Evolutionary conservation across 2,329 filamentous ascomycete species (phyloP).

Genomic region (Fusarium sp.): DNA sequence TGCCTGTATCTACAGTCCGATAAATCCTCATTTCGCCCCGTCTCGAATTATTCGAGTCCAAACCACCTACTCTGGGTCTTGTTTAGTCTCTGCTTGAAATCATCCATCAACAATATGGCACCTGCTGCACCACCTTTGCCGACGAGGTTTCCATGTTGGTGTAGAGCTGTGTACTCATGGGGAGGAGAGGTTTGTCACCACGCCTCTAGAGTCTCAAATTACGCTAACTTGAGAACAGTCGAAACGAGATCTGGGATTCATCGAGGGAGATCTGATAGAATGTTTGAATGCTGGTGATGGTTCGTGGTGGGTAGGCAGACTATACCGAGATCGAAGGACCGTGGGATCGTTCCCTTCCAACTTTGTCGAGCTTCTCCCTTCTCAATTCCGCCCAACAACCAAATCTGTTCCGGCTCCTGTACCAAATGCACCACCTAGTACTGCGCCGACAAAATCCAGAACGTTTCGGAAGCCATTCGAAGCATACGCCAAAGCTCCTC

Average conservation of each 20-base stretch:
- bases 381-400: conserved; percentile 81
- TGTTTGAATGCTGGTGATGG: conserved; percentile 97
- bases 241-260: conserved; percentile 93
- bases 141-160: conserved; percentile 88
- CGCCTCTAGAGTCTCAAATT: not conserved
- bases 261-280: conserved; percentile 98
- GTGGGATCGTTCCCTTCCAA: conserved; percentile 96
- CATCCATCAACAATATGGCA: conserved; percentile 54
- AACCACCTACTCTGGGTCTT: conserved; percentile 7
- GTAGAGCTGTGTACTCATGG: conserved; percentile 91
- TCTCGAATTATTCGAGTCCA: conserved; percentile 24
- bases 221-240: conserved; percentile 61
- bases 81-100: conserved; percentile 10
- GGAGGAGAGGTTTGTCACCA: conserved; percentile 75
- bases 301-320: conserved; percentile 96
- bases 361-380: conserved; percentile 90
- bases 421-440: conserved; percentile 63
- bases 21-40: conserved; percentile 23
- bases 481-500: conserved; percentile 72
- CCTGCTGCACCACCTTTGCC: conserved; percentile 71
- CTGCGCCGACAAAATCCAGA: conserved; percentile 67
- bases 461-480: conserved; percentile 74
- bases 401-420: conserved; percentile 67
- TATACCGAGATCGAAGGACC: conserved; percentile 88
- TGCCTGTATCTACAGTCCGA: conserved; percentile 29